A percentile compares a stretch with the other conserved stretches of the same genome.
These are phyloP conservation scores for Stromatinia cepivora DNA, from an alignment of 2,329 filamentous ascomycete species.

Conservation along the genomic window DNA sequence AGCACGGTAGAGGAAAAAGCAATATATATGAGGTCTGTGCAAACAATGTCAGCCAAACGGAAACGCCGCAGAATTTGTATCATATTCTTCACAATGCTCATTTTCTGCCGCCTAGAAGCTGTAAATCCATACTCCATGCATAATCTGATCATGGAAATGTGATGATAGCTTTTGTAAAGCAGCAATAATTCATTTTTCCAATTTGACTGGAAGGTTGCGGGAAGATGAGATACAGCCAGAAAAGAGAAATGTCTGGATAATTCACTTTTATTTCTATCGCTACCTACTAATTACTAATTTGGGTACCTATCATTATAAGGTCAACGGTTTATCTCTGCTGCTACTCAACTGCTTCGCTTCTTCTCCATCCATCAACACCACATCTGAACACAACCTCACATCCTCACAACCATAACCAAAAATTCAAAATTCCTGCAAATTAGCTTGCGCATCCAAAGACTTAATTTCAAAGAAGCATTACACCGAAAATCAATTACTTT, in stretches of 20 bases:
- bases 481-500: neutral
- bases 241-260: constrained; percentile 4
- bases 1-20: neutral
- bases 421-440: neutral
- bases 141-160: neutral
- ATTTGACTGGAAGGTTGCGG: neutral
- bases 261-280: neutral
- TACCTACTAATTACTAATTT: neutral
- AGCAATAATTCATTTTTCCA: neutral
- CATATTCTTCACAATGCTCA: constrained; percentile 5
- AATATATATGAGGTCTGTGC: constrained; percentile 4
- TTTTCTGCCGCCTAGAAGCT: neutral
- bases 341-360: neutral
- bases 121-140: neutral
- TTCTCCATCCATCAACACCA: neutral
- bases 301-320: neutral
- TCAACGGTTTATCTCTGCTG: neutral
- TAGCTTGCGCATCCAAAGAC: neutral
- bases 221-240: neutral
- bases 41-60: neutral
- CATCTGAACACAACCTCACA: neutral
- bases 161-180: neutral
- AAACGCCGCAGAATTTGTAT: neutral
- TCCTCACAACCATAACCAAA: neutral
- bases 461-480: neutral